Evolutionary conservation across 257 asterid genomes (phyloP).

Genomic region (Fraxinus pennsylvanica): DNA sequence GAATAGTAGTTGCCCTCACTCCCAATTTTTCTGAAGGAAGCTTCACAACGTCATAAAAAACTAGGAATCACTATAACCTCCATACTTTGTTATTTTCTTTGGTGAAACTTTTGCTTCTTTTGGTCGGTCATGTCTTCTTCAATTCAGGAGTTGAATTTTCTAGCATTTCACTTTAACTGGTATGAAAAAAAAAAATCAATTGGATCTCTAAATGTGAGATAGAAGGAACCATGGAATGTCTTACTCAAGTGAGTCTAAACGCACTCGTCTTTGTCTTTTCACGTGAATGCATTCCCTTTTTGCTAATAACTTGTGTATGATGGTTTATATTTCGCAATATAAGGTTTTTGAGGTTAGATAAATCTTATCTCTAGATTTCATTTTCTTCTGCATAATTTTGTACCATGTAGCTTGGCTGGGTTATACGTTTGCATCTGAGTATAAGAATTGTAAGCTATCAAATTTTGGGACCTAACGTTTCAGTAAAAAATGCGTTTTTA

Average conservation of each 20-base stretch:
- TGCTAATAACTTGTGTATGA: not conserved
- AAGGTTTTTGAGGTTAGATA: constrained; percentile 4
- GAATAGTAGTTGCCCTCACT: too few species aligned
- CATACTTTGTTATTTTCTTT: too few species aligned
- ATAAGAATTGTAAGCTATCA: not conserved
- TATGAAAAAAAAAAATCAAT: constrained; percentile 37
- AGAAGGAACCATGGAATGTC: constrained; percentile 64
- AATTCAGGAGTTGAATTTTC: too few species aligned
- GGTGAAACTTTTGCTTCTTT: too few species aligned
- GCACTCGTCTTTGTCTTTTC: constrained; percentile 15
- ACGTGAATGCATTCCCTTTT: constrained; percentile 19
- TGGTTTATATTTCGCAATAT: constrained; percentile 12
- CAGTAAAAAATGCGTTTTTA: not conserved
- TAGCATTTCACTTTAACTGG: too few species aligned
- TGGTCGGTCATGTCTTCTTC: too few species aligned
- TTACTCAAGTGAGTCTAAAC: constrained; percentile 61
- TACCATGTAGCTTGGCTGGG: not conserved
- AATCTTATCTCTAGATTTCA: not conserved
- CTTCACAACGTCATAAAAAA: too few species aligned
- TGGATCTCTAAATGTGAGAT: constrained; percentile 63
- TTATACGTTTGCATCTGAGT: not conserved
- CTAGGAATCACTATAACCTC: too few species aligned
- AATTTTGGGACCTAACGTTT: not conserved
- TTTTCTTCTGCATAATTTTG: not conserved
- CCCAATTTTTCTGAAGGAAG: too few species aligned